Base-by-base conservation (phyloP, 192 early-diverging fungal species). In the Backusella australiensis region DNA sequence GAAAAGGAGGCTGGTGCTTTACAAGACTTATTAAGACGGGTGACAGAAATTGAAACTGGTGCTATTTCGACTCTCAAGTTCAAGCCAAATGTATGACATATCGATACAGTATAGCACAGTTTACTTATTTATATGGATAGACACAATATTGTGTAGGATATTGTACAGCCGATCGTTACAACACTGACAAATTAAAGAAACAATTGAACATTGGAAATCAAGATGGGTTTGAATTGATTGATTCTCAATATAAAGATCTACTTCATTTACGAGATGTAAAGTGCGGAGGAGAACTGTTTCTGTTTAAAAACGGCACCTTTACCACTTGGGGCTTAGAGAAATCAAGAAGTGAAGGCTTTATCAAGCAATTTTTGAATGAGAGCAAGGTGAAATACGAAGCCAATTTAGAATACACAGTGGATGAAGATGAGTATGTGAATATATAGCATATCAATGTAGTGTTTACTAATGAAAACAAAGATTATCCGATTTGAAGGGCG, bases 341-440 rank as follows among this genome's bases (percentile, higher is more conserved):
- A 56, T 21, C 53, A 56, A 56, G 53, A 56, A 21, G 53, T 9
- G 21, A 56, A 21, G 3, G 19, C 6, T 56, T 56, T 56, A 56
- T 56, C 19, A 8, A 56, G n/a, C 19, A 69, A 12, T 21, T n/a
- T 36, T 56, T 63, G 26, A 63, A 14, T 63, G 23, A 15, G 9
- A 63, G 29, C 12, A 63, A 29, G 21, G 23, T 63, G 4, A 29
- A 63, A 29, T 23, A 63, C 15, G 34, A 35, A 19, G 67, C 32
- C 32, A 68, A 68, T 6, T 17, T 68, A 3, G 67, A 68, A 6
- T 68, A 38, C 35, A 35, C 35, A 34, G 35, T 68, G 19, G 67
- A 68, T n/a, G 67, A 68, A 68, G 67, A 68, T 21, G 67, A 68
- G 67, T 68, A 68, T 5, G 67, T 63, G 56, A 49, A n/a, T 49